Conservation (phyloP, 169 alveolate species). For the Plasmodium gonderi region DNA sequence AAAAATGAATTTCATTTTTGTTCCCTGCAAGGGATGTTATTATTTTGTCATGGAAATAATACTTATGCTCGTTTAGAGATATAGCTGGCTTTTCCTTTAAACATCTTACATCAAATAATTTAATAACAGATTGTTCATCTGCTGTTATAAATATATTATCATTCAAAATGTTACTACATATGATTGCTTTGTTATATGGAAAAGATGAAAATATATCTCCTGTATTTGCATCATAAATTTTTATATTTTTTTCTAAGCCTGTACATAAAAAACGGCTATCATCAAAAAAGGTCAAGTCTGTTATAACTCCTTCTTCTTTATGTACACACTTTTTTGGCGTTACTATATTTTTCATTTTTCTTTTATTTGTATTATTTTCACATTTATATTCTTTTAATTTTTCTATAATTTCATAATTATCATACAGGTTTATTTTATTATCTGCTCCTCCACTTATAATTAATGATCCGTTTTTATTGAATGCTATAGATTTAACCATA, state of each 20-base stretch:
- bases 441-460: slow-evolving; percentile 58
- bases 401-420: slow-evolving; percentile 37
- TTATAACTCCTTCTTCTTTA: slow-evolving; percentile 43
- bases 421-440: slow-evolving; percentile 72
- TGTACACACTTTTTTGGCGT: slow-evolving; percentile 62
- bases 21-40: slow-evolving; percentile 35
- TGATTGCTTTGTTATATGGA: slow-evolving; percentile 50
- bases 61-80: slow-evolving; percentile 46
- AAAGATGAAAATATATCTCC: slow-evolving; percentile 7
- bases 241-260: slow-evolving; percentile 38
- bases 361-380: slow-evolving; percentile 14
- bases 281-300: slow-evolving; percentile 38
- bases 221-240: slow-evolving; percentile 39
- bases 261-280: slow-evolving; percentile 46
- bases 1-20: slow-evolving; percentile 44
- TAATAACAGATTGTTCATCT: slow-evolving; percentile 65
- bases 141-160: slow-evolving; percentile 34
- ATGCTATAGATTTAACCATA: slow-evolving; percentile 41
- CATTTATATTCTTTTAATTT: slow-evolving; percentile 4
- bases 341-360: slow-evolving; percentile 38
- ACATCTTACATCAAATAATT: slow-evolving; percentile 64
- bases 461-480: slow-evolving; percentile 20
- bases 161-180: slow-evolving; percentile 37
- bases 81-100: slow-evolving; percentile 20
- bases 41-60: slow-evolving; percentile 69